phyloP scores from a whole-genome alignment of 805 yeast genomes.

The Kodamaea laetipori region DNA sequence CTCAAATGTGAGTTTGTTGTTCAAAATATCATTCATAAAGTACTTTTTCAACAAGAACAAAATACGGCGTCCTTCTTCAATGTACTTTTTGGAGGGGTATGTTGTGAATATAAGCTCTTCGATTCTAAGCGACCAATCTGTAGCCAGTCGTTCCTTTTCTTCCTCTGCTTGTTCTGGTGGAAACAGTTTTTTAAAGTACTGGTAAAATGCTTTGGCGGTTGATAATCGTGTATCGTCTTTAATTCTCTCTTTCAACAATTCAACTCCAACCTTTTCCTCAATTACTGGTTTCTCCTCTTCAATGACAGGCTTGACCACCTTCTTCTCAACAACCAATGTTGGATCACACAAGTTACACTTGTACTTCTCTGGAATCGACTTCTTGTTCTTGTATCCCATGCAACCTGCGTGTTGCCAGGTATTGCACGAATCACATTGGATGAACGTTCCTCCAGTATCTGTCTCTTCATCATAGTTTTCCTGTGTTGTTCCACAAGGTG shows the following conservation, averaged over 20 bases:
- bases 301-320: too few relatives aligned
- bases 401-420: slow-evolving; percentile 76
- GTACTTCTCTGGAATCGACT: slow-evolving; percentile 49
- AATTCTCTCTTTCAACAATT: slow-evolving; percentile 15
- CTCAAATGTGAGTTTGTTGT: slow-evolving; percentile 53
- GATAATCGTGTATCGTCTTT: slow-evolving; percentile 45
- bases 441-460: slow-evolving; percentile 58
- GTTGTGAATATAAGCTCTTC: slow-evolving; percentile 50
- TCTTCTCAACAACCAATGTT: slow-evolving; percentile 9
- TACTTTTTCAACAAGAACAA: slow-evolving; percentile 64
- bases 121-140: slow-evolving; percentile 50
- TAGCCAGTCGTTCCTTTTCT: slow-evolving; percentile 36
- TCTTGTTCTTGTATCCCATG: slow-evolving; percentile 49
- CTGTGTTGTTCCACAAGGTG: slow-evolving; percentile 62
- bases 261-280: slow-evolving; percentile 10
- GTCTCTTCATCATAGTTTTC: slow-evolving; percentile 58
- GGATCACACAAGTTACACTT: slow-evolving; percentile 58
- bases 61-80: slow-evolving; percentile 68
- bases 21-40: slow-evolving; percentile 59
- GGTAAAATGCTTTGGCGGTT: slow-evolving; percentile 54
- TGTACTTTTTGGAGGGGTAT: slow-evolving; percentile 47
- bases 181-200: slow-evolving; percentile 45
- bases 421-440: slow-evolving; percentile 64
- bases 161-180: slow-evolving; percentile 27
- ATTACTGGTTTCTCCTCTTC: too few relatives aligned